Evolutionary conservation across 257 asterid genomes (phyloP).

Genomic region (Primulina eburnea): DNA sequence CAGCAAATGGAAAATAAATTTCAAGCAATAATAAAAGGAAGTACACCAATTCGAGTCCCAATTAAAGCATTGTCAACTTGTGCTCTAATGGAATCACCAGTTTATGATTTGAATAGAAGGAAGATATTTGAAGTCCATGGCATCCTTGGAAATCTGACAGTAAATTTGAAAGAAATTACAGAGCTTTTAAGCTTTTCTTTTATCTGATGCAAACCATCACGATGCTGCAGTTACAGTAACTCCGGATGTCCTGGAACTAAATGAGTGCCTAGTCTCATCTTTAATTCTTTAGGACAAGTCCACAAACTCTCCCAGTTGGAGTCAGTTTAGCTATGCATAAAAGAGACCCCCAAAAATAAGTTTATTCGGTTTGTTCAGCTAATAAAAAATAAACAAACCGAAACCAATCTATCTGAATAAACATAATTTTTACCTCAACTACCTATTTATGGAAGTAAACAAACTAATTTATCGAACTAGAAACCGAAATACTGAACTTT

Average conservation of each 20-base stretch:
- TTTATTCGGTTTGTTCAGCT: not conserved
- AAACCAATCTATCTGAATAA: not conserved
- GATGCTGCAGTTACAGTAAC: no score
- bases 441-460: not conserved
- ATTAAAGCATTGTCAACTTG: not conserved
- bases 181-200: no score
- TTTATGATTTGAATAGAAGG: no score
- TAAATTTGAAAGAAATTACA: no score
- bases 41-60: not conserved
- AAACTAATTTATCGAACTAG: not conserved
- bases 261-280: no score
- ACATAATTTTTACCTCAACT: not conserved
- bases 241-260: no score
- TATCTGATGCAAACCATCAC: no score
- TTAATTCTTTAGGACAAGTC: no score
- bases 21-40: not conserved
- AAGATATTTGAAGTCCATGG: no score
- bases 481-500: not conserved
- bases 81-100: no score
- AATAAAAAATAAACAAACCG: not conserved
- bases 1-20: not conserved
- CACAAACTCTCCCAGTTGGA: not conserved
- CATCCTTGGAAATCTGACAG: no score
- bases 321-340: not conserved
- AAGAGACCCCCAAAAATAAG: not conserved